These are phyloP conservation scores for Penicillium canariense DNA, from an alignment of 495 filamentous ascomycete genomes.

Conservation along the genomic window DNA sequence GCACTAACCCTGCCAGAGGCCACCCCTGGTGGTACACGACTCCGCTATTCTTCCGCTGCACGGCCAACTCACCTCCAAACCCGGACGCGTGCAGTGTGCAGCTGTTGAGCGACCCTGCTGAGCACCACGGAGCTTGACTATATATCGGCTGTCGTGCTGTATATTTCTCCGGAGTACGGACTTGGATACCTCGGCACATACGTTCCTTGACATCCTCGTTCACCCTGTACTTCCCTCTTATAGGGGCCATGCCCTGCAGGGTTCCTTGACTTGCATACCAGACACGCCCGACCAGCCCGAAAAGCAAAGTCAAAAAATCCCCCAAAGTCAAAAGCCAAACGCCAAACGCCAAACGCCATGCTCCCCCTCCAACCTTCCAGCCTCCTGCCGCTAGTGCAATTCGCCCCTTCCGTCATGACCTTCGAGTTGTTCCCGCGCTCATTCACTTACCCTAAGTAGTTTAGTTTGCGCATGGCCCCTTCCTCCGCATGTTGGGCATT, in stretches of 20 bases:
- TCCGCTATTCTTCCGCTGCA: constrained; percentile 5
- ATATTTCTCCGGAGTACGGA: not conserved
- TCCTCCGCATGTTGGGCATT: constrained; percentile 13
- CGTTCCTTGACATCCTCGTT: no score
- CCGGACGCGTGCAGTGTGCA: constrained; percentile 17
- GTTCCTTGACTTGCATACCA: constrained; percentile 26
- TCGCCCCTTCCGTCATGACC: constrained; percentile 41
- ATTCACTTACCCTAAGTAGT: constrained; percentile 11
- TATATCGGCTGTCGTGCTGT: no score
- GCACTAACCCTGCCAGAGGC: no score
- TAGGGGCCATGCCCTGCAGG: constrained; percentile 12
- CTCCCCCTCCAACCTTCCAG: constrained; percentile 1
- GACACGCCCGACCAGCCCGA: not conserved
- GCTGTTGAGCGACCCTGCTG: constrained; percentile 15
- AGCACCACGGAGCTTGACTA: no score
- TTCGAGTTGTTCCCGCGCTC: constrained; percentile 10
- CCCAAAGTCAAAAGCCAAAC: constrained; percentile 3
- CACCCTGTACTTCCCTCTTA: not conserved
- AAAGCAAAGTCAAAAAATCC: not conserved
- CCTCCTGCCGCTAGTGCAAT: constrained; percentile 20
- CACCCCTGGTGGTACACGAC: no score
- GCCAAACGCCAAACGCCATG: no score
- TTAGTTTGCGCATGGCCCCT: constrained; percentile 3
- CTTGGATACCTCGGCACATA: not conserved
- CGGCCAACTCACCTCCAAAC: constrained; percentile 21